Base-by-base conservation (phyloP, 208 protist species). In the Leptomonas seymouri region DNA sequence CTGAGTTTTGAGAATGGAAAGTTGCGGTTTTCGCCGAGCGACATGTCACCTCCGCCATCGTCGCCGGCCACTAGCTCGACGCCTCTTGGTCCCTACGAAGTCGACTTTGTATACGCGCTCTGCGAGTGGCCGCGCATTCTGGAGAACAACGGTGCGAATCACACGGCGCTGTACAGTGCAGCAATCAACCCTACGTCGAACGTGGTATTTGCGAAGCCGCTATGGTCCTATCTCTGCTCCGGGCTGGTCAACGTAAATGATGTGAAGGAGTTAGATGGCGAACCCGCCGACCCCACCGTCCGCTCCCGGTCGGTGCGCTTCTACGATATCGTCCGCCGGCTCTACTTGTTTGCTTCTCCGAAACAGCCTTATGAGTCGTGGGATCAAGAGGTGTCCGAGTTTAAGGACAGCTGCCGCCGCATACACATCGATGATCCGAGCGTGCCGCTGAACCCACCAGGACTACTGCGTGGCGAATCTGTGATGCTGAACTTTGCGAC, bases 341-440 rank as follows among this genome's bases (percentile, higher is more conserved):
- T 90, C 21, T 89, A 83, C 59, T 67, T 71, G 42, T 72, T 81
- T 30, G 76, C 84, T 15, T 74, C 76, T 66, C 87, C 85, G 18
- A 80, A 77, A 39, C 84, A 89, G 58, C 59, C 74, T 12, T 56
- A 78, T 48, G 74, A 90, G 20, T 55, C 55, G n/a, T 89, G 82
- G 85, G 85, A 84, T 48, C 67, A 80, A 54, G 87, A 90, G 57
- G 78, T 93, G 55, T 80, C 81, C 41, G 84, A 89, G 70, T 90
- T 78, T 81, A 93, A 85, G 78, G 84, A 84, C 55, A 89, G 84
- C 65, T 93, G 87, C 64, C 87, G 84, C 41, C 82, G 84, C 55
- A 64, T 85, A 23, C 77, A 82, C 71, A 49, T 93, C 45, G 56
- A 73, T 16, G 71, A 46, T 11, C 55, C 58, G n/a, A 23, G 46